A percentile compares a stretch with the other conserved stretches of the same genome.
Evolutionary conservation across 1,284 basidiomycete genomes (phyloP).

Genomic region (Rhodotorula sp.): DNA sequence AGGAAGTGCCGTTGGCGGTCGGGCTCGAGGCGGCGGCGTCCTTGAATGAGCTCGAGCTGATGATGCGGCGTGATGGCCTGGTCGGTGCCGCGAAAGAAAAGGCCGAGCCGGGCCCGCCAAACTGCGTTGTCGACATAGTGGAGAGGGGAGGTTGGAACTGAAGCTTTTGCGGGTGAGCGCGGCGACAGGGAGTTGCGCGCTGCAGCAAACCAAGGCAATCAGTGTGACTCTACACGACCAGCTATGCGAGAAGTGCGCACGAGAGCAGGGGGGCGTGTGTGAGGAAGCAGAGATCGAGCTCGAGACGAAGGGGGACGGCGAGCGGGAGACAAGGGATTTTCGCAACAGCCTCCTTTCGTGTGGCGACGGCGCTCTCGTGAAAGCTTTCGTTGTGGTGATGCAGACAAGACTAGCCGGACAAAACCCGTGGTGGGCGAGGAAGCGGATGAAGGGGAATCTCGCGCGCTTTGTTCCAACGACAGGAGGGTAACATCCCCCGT

Average conservation of each 20-base stretch:
- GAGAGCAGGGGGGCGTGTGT: no score
- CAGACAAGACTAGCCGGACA: no score
- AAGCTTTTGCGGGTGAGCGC: not conserved
- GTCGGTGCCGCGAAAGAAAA: slow-evolving; percentile 31
- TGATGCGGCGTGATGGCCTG: slow-evolving; percentile 27
- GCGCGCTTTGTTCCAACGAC: not conserved
- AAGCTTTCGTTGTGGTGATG: no score
- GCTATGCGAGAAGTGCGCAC: no score
- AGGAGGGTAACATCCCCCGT: not conserved
- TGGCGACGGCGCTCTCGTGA: no score
- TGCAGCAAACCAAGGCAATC: no score
- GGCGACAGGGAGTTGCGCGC: not conserved
- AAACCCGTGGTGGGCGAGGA: not conserved
- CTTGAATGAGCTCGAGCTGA: slow-evolving; percentile 22
- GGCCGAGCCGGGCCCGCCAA: slow-evolving; percentile 34
- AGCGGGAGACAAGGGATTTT: no score
- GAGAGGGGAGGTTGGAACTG: not conserved
- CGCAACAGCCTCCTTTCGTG: no score
- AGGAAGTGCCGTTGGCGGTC: not conserved
- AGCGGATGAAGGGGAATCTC: not conserved
- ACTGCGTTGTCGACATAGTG: slow-evolving; percentile 22
- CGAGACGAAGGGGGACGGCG: no score
- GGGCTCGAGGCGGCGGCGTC: not conserved
- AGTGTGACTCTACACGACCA: no score
- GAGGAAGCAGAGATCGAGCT: no score